Percentiles rank a stretch among this genome's conserved stretches.
phyloP scores from a whole-genome alignment of 306 rosid genomes.

The Datisca glomerata region DNA sequence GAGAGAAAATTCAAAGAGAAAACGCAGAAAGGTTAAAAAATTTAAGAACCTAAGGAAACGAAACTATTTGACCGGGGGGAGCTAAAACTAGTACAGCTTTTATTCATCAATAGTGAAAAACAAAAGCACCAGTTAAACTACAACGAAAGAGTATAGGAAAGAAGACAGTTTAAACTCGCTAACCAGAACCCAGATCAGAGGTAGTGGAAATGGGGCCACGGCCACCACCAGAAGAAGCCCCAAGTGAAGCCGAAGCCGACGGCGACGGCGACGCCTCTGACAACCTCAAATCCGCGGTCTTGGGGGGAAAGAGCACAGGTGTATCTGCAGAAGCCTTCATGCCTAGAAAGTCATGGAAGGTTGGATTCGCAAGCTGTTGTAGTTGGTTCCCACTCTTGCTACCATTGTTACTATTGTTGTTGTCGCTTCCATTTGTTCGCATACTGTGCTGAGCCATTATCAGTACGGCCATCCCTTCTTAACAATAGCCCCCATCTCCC shows the following conservation, averaged over 20 bases:
- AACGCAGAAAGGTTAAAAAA: no score
- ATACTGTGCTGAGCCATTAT: slow-evolving; percentile 52
- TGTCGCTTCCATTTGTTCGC: slow-evolving; percentile 30
- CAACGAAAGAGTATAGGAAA: no score
- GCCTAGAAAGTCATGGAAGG: slow-evolving; percentile 82
- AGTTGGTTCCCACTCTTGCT: slow-evolving; percentile 10
- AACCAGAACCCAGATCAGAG: slow-evolving; percentile 82
- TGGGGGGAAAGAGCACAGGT: slow-evolving; percentile 19
- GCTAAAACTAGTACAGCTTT: no score
- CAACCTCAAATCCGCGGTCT: slow-evolving; percentile 31
- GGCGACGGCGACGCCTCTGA: slow-evolving; percentile 38
- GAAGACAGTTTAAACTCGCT: slow-evolving; percentile 7
- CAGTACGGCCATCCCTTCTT: slow-evolving; percentile 31
- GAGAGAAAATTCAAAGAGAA: no score
- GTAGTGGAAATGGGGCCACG: slow-evolving; percentile 66
- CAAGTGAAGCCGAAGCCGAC: slow-evolving; percentile 36
- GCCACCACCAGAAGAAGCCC: slow-evolving; percentile 44
- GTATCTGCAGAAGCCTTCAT: slow-evolving; percentile 40
- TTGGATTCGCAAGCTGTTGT: slow-evolving; percentile 27
- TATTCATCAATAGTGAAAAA: no score
- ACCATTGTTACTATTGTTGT: slow-evolving; percentile 3
- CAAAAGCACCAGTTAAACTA: no score
- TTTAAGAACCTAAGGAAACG: no score
- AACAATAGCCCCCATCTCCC: slow-evolving; percentile 15
- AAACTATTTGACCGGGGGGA: no score